These are phyloP conservation scores for Gentiana macrophylla DNA, from an alignment of 257 asterid species.

Conservation along the genomic window DNA sequence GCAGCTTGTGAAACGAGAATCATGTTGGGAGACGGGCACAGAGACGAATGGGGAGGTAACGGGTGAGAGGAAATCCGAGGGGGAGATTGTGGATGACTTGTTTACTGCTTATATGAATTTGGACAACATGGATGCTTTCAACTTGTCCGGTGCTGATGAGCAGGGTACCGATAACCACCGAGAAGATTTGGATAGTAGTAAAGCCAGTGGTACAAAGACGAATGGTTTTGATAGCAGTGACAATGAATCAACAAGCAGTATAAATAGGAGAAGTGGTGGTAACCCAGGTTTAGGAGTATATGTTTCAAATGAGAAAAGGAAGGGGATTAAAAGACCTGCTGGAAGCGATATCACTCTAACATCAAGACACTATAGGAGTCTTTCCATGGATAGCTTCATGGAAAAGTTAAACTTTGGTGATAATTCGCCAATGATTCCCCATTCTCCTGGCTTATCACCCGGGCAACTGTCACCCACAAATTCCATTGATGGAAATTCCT, in stretches of 20 bases:
- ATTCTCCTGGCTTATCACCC: slow-evolving; percentile 48
- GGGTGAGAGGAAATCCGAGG: slow-evolving; percentile 60
- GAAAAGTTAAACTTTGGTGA: slow-evolving; percentile 59
- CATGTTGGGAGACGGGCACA: slow-evolving; percentile 49
- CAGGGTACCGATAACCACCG: slow-evolving; percentile 59
- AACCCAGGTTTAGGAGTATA: too few relatives aligned
- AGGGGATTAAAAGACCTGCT: slow-evolving; percentile 63
- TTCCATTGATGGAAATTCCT: slow-evolving; percentile 35
- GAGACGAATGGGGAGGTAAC: slow-evolving; percentile 53
- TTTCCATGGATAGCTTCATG: slow-evolving; percentile 88
- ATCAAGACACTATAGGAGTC: slow-evolving; percentile 71
- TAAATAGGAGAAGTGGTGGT: slow-evolving; percentile 45
- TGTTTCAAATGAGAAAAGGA: slow-evolving; percentile 33
- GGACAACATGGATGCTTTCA: slow-evolving; percentile 49
- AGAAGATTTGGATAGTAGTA: slow-evolving; percentile 64
- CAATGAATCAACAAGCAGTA: slow-evolving; percentile 59
- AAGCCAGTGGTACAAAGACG: slow-evolving; percentile 51
- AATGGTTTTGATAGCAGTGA: slow-evolving; percentile 47
- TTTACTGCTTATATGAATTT: slow-evolving; percentile 49
- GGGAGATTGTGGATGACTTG: slow-evolving; percentile 49
- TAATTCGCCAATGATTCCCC: slow-evolving; percentile 60
- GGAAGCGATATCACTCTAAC: slow-evolving; percentile 69
- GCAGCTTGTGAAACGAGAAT: slow-evolving; percentile 61
- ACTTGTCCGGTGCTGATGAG: slow-evolving; percentile 67
- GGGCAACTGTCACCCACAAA: slow-evolving; percentile 43